Percentiles rank a stretch among this genome's conserved stretches.
These are phyloP conservation scores for Collariella sp. DNA, from an alignment of 495 filamentous ascomycete species.

Conservation along the genomic window DNA sequence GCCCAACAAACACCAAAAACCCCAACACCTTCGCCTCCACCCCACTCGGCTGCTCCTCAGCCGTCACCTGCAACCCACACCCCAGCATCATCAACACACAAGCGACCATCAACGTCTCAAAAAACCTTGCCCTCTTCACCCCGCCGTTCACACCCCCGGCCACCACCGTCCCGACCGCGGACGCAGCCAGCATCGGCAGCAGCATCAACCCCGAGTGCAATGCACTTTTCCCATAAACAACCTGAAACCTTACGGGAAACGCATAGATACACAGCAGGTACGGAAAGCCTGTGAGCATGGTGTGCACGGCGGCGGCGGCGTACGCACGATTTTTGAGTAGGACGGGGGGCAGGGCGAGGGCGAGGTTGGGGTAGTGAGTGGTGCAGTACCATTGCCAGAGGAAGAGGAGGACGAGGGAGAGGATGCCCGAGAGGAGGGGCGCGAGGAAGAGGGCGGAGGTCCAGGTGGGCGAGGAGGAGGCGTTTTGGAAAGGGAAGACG, in stretches of 20 bases:
- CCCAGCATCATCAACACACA: conserved; percentile 32
- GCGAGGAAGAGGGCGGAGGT: conserved; percentile 33
- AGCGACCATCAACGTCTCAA: conserved; percentile 30
- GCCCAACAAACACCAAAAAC: conserved; percentile 37
- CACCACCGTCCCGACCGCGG: conserved; percentile 40
- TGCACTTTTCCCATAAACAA: conserved; percentile 44
- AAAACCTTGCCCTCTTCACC: conserved; percentile 21
- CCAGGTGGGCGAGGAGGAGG: conserved; percentile 35
- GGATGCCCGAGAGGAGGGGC: conserved; percentile 35
- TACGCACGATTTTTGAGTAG: conserved; percentile 26
- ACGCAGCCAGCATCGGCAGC: conserved; percentile 45
- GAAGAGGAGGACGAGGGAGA: conserved; percentile 37
- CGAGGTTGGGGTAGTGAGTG: neutral
- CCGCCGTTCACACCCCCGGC: conserved; percentile 30
- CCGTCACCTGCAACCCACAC: conserved; percentile 31
- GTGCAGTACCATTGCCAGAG: conserved; percentile 15
- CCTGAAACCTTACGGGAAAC: conserved; percentile 51
- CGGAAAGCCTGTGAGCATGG: conserved; percentile 46
- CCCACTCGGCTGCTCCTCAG: conserved; percentile 17
- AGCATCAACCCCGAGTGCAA: conserved; percentile 49
- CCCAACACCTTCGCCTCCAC: conserved; percentile 35
- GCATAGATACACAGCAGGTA: conserved; percentile 48
- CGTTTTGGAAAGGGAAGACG: conserved; percentile 52
- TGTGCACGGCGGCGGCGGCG: conserved; percentile 31
- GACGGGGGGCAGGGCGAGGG: conserved; percentile 19